Base-by-base conservation (phyloP, 768 basidiomycete genomes). In the Kondoa subrosea region DNA sequence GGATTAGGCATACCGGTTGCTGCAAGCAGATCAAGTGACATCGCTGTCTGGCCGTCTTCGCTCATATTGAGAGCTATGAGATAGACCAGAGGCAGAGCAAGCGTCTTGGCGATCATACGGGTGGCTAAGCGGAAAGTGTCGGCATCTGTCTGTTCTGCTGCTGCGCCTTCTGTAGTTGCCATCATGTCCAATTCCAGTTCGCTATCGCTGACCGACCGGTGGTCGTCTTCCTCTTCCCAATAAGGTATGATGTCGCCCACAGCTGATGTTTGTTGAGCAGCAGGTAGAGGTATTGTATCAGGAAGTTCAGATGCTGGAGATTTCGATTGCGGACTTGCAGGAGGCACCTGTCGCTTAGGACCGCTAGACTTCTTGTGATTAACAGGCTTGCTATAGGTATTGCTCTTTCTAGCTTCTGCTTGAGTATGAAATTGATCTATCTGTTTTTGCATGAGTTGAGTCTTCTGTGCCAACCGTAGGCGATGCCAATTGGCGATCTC, bases 401-500 rank as follows among this genome's bases (percentile, higher is more conserved):
- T 50, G 12, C 12, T 50, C 40, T 50, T 50, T 21, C 21, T 50
- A 21, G 40, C 21, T 50, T 50, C 40, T 50, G 40, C 40, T 50
- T 50, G 40, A 8, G 40, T 50, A 8, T 50, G 40, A 50, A 50
- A 58, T 21, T 34, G 3, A 4, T 30, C 31, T 33, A 71, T 64
- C 17, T 33, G 21, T 12, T 29, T 56, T 32, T 72, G 66, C 25
- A 72, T 69, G 2, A 66, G 69, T 1, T 67, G 62, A n/a, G 71
- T 67, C 33, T 70, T 71, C 60, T 65, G 64, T 25, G 67, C 32
- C 61, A 71, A 62, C 3, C 72, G 69, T n/a, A 66, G 68, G 12
- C 34, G 34, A 1, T 31, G 65, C 73, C 73, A 75, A 16, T 62
- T 60, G 17, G 72, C 73, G 57, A 75, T 71, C 17, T 70, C 73